Conservation (phyloP, 2,329 filamentous ascomycete species). For the Pseudogymnoascus sp. region DNA sequence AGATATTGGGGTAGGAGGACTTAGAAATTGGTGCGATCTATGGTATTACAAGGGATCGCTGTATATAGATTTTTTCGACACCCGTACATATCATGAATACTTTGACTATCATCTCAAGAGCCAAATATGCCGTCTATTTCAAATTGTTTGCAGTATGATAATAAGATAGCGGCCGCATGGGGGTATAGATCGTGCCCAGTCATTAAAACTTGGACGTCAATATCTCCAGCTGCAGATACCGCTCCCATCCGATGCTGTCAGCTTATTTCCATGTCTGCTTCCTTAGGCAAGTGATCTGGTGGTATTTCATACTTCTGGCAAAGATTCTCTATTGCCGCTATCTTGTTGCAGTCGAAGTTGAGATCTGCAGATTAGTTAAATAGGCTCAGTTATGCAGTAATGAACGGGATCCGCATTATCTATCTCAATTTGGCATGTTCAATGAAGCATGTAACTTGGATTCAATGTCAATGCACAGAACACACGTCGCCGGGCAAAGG, state of each 20-base stretch:
- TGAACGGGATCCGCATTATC: background rate
- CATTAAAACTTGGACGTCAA: no score
- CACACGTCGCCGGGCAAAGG: background rate
- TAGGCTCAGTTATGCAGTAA: background rate
- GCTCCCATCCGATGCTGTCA: background rate
- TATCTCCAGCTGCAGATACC: background rate
- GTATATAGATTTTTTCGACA: constrained; percentile 3
- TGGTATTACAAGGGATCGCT: background rate
- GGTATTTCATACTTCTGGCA: background rate
- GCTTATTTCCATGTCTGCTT: background rate
- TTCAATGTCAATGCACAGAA: background rate
- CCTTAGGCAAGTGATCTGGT: background rate
- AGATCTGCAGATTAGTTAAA: background rate
- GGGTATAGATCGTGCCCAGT: background rate
- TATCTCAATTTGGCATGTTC: background rate
- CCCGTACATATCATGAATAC: background rate
- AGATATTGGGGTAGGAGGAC: background rate
- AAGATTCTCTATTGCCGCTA: background rate
- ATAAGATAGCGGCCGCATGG: background rate
- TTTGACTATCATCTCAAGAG: background rate
- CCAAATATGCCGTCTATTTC: background rate
- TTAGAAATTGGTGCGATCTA: background rate
- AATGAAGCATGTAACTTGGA: background rate
- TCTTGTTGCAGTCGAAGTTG: background rate
- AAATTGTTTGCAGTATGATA: background rate